These are phyloP conservation scores for Fusarium sp. DNA, from an alignment of 2,329 filamentous ascomycete species.

Conservation along the genomic window DNA sequence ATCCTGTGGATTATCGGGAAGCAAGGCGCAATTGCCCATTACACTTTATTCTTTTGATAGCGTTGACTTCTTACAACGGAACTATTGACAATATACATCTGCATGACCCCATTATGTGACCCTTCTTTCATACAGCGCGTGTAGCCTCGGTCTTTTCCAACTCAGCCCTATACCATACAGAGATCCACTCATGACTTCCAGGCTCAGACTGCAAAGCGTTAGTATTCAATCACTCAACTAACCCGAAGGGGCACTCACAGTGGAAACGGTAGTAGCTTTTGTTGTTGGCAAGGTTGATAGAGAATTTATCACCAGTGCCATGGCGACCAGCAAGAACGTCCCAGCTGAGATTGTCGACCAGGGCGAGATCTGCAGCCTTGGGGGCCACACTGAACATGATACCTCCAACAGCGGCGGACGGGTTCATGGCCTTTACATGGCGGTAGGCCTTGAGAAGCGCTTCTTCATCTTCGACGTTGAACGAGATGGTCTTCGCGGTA, in stretches of 20 bases:
- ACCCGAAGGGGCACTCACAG: neutral
- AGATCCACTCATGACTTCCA: neutral
- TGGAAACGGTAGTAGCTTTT: neutral
- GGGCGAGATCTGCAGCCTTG: neutral
- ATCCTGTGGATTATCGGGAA: neutral
- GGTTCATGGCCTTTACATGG: slow-evolving; percentile 22
- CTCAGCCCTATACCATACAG: neutral
- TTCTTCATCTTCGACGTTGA: slow-evolving; percentile 15
- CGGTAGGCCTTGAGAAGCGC: slow-evolving; percentile 11
- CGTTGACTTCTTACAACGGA: neutral
- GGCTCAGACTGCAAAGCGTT: neutral
- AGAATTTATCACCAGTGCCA: neutral
- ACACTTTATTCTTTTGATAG: neutral
- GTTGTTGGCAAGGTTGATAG: neutral
- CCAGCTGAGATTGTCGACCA: slow-evolving; percentile 2
- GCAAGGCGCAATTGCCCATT: neutral
- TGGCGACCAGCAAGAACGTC: neutral
- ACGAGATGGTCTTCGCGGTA: neutral
- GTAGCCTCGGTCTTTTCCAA: neutral
- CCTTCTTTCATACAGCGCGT: neutral
- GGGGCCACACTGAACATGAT: slow-evolving; percentile 12
- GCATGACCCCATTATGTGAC: neutral
- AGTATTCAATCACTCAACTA: neutral
- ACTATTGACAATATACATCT: neutral
- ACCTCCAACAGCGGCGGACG: neutral